These are phyloP conservation scores for Phaeosphaeriaceae sp. DNA, from an alignment of 2,329 filamentous ascomycete genomes.

Conservation along the genomic window DNA sequence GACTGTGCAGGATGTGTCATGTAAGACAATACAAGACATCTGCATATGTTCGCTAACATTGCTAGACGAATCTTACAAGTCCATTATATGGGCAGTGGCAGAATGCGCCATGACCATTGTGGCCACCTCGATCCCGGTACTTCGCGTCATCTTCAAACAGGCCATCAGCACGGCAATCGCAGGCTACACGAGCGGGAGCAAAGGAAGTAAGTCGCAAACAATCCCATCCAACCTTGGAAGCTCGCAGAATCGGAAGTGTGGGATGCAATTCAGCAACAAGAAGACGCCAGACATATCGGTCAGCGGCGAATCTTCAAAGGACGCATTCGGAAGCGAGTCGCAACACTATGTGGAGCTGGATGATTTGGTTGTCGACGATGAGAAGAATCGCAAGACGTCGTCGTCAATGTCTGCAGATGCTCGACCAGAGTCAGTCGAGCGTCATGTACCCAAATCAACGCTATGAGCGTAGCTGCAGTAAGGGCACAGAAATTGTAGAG, in stretches of 20 bases:
- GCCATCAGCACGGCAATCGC: not conserved
- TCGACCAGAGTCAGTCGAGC: not conserved
- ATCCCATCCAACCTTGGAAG: not conserved
- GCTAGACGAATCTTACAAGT: not conserved
- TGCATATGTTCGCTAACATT: not conserved
- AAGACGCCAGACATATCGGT: not conserved
- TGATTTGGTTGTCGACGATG: not conserved
- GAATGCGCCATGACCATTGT: not conserved
- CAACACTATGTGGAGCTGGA: not conserved
- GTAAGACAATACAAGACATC: not conserved
- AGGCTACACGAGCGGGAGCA: not conserved
- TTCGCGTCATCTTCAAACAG: not conserved
- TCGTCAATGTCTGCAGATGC: not conserved
- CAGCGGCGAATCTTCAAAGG: not conserved
- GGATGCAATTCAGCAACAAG: not conserved
- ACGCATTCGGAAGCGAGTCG: not conserved
- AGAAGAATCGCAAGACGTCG: not conserved
- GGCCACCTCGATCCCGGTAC: not conserved
- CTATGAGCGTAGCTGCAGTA: not conserved
- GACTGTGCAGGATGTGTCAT: not conserved
- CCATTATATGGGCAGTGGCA: not conserved
- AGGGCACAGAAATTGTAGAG: not conserved
- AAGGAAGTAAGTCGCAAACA: not conserved
- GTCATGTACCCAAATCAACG: not conserved
- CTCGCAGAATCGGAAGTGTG: not conserved